Conservation (phyloP, 2,329 filamentous ascomycete species). For the Sporothrix sp. region DNA sequence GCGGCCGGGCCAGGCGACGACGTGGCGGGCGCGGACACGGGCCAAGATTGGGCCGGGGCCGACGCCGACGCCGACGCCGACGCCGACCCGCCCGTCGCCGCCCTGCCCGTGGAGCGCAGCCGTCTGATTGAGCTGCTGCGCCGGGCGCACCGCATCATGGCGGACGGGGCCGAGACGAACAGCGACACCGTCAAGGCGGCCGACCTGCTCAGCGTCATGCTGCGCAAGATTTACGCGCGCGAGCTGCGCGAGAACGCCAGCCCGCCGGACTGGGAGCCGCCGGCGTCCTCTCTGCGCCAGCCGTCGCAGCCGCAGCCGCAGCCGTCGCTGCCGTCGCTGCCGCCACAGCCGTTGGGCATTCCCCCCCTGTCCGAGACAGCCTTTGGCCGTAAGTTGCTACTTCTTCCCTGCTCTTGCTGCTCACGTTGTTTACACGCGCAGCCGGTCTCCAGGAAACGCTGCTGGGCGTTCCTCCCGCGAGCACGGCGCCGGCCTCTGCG, state of each 20-base stretch:
- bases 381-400: no score
- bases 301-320: background rate
- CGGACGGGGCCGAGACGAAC: constrained; percentile 27
- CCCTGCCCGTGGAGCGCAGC: constrained; percentile 16
- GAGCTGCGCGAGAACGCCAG: constrained; percentile 3
- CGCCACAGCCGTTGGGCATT: background rate
- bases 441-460: background rate
- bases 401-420: background rate
- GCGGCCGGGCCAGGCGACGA: constrained; percentile 24
- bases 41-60: no score
- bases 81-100: background rate
- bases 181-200: constrained; percentile 37
- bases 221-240: constrained; percentile 14
- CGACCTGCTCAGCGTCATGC: constrained; percentile 35
- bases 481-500: background rate
- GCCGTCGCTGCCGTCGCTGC: background rate
- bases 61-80: constrained; percentile 18
- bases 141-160: constrained; percentile 37
- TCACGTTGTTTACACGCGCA: background rate
- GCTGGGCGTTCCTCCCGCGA: background rate
- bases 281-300: background rate
- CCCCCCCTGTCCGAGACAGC: background rate
- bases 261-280: constrained; percentile 3
- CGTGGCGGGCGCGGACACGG: no score
- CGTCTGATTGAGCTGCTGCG: constrained; percentile 33